These are phyloP conservation scores for Coemansia sp. DNA, from an alignment of 192 early-diverging fungal genomes.

Conservation along the genomic window DNA sequence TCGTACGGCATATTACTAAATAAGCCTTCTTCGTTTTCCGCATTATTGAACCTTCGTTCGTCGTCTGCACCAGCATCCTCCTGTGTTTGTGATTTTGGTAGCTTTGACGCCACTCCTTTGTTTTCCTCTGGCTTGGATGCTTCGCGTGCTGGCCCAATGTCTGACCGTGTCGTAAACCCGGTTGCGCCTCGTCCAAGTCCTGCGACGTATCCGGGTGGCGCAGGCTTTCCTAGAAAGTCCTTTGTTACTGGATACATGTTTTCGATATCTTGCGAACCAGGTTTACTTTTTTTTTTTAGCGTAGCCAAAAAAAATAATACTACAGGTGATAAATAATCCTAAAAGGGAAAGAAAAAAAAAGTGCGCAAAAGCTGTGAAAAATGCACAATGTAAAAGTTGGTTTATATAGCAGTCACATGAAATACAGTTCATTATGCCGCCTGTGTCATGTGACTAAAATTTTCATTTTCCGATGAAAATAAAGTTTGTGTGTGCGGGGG, in stretches of 20 bases:
- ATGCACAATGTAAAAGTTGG: not conserved
- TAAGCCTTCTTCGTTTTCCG: conserved; percentile 91
- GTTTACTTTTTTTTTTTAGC: no score
- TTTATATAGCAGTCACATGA: not conserved
- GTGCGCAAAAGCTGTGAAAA: no score
- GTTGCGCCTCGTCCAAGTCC: conserved; percentile 96
- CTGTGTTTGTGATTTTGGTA: not conserved
- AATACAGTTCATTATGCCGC: not conserved
- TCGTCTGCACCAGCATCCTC: conserved; percentile 13
- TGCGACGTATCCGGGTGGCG: conserved; percentile 96
- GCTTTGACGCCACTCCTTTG: conserved; percentile 48
- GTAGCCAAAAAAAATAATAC: no score
- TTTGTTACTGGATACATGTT: conserved; percentile 56
- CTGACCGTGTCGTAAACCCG: conserved; percentile 97
- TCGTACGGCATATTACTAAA: conserved; percentile 88
- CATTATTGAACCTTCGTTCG: conserved; percentile 67
- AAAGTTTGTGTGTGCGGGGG: no score
- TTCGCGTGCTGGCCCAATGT: conserved; percentile 96
- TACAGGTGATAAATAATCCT: no score
- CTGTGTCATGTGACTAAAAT: not conserved
- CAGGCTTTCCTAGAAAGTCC: conserved; percentile 91
- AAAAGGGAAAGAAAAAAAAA: not conserved
- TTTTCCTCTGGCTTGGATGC: conserved; percentile 10
- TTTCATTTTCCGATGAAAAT: not conserved
- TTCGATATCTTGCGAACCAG: no score